Evolutionary conservation across 768 basidiomycete genomes (phyloP).

Genomic region (Suillus alpinus): DNA sequence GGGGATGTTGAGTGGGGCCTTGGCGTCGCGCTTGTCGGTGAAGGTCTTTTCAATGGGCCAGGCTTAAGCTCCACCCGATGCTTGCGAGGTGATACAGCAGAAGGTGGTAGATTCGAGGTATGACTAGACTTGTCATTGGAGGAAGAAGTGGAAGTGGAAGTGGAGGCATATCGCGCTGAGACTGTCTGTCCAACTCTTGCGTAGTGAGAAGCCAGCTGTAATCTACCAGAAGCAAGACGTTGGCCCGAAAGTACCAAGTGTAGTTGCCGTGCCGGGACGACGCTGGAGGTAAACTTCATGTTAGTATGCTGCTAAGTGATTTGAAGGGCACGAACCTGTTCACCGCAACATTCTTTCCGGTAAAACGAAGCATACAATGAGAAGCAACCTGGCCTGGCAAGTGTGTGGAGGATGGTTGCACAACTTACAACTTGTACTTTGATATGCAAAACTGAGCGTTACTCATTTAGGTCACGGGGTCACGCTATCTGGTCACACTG

Average conservation of each 20-base stretch:
- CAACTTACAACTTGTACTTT: not conserved
- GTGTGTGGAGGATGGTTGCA: not conserved
- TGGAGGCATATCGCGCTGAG: constrained; percentile 14
- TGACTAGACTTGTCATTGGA: constrained; percentile 10
- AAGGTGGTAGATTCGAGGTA: constrained; percentile 24
- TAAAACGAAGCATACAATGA: constrained; percentile 38
- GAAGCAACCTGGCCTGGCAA: constrained; percentile 11
- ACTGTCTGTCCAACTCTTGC: not conserved
- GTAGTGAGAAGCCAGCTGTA: not conserved
- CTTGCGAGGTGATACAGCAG: constrained; percentile 28
- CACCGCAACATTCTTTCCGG: constrained; percentile 36
- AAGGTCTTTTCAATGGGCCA: constrained; percentile 50
- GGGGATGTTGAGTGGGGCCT: constrained; percentile 21
- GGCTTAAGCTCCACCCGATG: constrained; percentile 62
- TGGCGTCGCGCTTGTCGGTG: constrained; percentile 21
- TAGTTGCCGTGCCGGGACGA: not conserved
- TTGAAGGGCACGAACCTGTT: constrained; percentile 30
- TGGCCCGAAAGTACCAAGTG: constrained; percentile 1
- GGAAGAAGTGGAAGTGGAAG: constrained; percentile 26
- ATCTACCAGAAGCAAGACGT: constrained; percentile 9
- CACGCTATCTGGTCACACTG: not conserved
- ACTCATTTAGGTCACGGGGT: not conserved
- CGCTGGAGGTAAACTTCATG: not conserved
- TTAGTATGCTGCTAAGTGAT: not conserved
- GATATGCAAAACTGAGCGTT: not conserved